Conservation (phyloP, 2,329 filamentous ascomycete species). For the Lasiodiplodia sp. region DNA sequence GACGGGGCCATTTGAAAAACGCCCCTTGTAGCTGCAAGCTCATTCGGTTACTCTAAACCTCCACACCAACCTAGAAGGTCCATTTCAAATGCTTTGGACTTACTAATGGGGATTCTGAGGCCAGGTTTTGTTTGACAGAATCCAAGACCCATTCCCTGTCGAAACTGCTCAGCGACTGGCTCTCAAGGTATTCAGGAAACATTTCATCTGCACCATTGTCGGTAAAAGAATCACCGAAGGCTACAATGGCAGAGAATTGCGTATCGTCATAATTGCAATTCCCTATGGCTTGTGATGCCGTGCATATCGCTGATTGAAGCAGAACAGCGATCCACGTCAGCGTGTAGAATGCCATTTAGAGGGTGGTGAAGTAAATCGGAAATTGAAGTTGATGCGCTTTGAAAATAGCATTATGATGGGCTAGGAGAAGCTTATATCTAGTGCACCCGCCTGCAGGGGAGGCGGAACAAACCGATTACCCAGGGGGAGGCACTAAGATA, state of each 20-base stretch:
- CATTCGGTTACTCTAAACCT: no score
- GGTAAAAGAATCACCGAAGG: slow-evolving; percentile 3
- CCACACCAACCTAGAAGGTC: background rate
- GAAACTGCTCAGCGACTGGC: background rate
- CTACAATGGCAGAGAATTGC: slow-evolving; percentile 5
- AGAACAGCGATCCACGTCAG: background rate
- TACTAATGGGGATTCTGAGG: slow-evolving; percentile 1
- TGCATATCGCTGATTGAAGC: background rate
- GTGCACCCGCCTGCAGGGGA: background rate
- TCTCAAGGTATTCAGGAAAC: background rate
- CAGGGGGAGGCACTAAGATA: background rate
- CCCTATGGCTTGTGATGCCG: background rate
- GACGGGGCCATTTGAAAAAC: slow-evolving; percentile 2
- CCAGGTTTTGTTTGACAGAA: background rate
- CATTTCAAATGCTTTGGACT: background rate
- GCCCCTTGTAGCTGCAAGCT: background rate
- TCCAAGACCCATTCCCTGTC: background rate
- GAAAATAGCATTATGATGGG: background rate
- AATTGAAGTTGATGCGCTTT: background rate
- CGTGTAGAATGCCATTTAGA: background rate
- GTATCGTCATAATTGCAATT: background rate
- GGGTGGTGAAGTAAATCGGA: background rate
- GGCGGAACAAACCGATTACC: background rate
- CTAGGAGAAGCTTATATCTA: background rate
- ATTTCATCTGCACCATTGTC: background rate